Conservation (phyloP, 2,329 filamentous ascomycete species). For the Pseudogymnoascus sp. region DNA sequence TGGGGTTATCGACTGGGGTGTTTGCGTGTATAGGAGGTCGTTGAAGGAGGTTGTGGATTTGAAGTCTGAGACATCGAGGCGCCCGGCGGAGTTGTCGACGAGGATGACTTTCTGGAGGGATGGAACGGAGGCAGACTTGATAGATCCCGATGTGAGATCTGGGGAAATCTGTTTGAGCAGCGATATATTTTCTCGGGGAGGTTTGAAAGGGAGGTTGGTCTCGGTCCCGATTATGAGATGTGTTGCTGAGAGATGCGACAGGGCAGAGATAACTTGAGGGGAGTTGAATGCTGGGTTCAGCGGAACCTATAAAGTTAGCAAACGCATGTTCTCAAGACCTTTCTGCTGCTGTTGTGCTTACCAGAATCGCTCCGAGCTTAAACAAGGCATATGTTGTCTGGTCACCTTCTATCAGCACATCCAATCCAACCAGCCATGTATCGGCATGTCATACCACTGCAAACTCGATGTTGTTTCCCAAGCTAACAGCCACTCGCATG, state of each 20-base stretch:
- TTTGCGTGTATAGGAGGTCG: slow-evolving; percentile 30
- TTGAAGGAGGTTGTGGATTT: slow-evolving; percentile 31
- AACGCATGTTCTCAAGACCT: neutral
- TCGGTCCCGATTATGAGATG: slow-evolving; percentile 81
- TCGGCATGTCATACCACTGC: slow-evolving; percentile 51
- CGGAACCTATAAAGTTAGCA: slow-evolving; percentile 52
- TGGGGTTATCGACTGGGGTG: slow-evolving; percentile 33
- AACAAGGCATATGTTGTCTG: slow-evolving; percentile 74
- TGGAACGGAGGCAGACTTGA: slow-evolving; percentile 51
- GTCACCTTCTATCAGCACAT: slow-evolving; percentile 17
- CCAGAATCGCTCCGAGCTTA: slow-evolving; percentile 88
- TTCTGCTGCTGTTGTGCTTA: slow-evolving; percentile 27
- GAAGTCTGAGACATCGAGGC: slow-evolving; percentile 36
- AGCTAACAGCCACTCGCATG: slow-evolving; percentile 74
- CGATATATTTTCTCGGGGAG: slow-evolving; percentile 51
- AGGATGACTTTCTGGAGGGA: slow-evolving; percentile 65
- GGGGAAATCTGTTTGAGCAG: slow-evolving; percentile 47
- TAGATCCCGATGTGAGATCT: slow-evolving; percentile 31
- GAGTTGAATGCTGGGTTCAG: slow-evolving; percentile 86
- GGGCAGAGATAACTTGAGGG: slow-evolving; percentile 67
- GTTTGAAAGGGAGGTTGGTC: slow-evolving; percentile 70
- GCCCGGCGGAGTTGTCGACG: slow-evolving; percentile 63
- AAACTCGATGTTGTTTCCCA: slow-evolving; percentile 81
- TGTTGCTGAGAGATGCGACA: slow-evolving; percentile 65
- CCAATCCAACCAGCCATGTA: neutral